Evolutionary conservation across 2,329 filamentous ascomycete species (phyloP), one percentile per base, ranked within the genome.

Genomic region (Claviceps fusiformis): DNA sequence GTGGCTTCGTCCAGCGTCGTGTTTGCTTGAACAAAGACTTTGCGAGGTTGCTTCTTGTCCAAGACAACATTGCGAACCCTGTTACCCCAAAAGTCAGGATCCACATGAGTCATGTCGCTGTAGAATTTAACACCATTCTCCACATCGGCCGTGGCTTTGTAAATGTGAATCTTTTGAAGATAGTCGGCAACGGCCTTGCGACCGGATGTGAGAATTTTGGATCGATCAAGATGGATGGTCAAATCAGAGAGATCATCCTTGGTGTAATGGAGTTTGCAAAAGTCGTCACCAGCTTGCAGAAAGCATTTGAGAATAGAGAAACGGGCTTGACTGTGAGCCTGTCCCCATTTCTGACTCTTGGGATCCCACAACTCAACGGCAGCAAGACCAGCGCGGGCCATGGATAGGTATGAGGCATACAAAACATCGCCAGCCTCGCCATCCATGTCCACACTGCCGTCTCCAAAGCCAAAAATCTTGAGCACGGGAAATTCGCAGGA

Each of bases 361-460:
- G 90, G 90, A 64, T 96, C 90, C 90, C 90, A 97, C 77, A 93
- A 89, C 68, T 97, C 92, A 27, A 97, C 78, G 1, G 91, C 87
- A 6, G 84, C 81, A 48, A 98, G 76, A 58, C 93, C 93, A n/a
- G 90, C 89, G 43, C 91, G 83, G 15, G 93, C 93, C 92, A 98
- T 97, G 61, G 85, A 83, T 10, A 98, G 80, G 68, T 97, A 98
- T 2, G 87, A 85, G 0, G 85, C 83, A 64, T 92, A 96, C 8
- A 97, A 80, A 7, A 98, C 82, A 65, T 95, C 87, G 47, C 90
- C 91, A 10, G 90, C 89, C 64, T 87, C 81, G 57, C 81, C 78
- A 60, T 87, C 73, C 61, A 95, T 85, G 63, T 95, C 79, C 53
- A 77, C 71, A 19, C 73, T 79, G 24, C 90, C 90, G 62, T 95